Evolutionary conservation across 805 yeast genomes (phyloP), one percentile per base, ranked within the genome.

Genomic region (Metschnikowia noctiluminum): DNA sequence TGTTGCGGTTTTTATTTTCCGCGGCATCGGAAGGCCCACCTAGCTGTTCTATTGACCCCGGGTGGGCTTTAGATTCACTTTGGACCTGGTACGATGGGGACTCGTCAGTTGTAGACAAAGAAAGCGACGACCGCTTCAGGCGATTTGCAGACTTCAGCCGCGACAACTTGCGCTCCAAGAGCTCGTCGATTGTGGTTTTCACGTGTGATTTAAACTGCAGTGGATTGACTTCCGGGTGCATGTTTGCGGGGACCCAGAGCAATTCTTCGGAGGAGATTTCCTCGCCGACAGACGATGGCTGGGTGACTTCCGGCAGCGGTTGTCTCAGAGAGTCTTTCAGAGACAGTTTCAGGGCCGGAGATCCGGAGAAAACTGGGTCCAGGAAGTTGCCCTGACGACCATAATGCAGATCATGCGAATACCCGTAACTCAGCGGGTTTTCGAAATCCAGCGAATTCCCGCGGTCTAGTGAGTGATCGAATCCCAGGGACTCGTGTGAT

Each of bases 141-240:
- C 57, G 51, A 2, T 35, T 28, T n/a, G 53, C 50, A 13, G 51
- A 46, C 35, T 55, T 49, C 40, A 46, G 36, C 10, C 57, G 51
- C 35, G 56, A 50, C 10, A 51, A 21, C 57, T 65, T 62, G 41
- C 75, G 69, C 45, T 76, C 74, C 52, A 78, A 66, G 32, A 79
- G 63, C 52, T 78, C 82, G 51, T 75, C 77, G 4, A 79, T 81
- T n/a, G 80, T 75, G 28, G 70, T 64, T 49, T 84, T 84, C 40
- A 87, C 83, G 61, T 85, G 86, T 55, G 77, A 78, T 54, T 82
- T 73, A 68, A 82, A 86, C 58, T 87, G 89, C 59, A 88, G 95
- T 2, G 98, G 98, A 27, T 95, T 91, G n/a, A 92, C 79, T 59
- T 87, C 92, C 1, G 98, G 98, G 64, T 94, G 99, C 35, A 89